Evolutionary conservation across 2,329 filamentous ascomycete genomes (phyloP).

Genomic region (Colletotrichum scovillei): DNA sequence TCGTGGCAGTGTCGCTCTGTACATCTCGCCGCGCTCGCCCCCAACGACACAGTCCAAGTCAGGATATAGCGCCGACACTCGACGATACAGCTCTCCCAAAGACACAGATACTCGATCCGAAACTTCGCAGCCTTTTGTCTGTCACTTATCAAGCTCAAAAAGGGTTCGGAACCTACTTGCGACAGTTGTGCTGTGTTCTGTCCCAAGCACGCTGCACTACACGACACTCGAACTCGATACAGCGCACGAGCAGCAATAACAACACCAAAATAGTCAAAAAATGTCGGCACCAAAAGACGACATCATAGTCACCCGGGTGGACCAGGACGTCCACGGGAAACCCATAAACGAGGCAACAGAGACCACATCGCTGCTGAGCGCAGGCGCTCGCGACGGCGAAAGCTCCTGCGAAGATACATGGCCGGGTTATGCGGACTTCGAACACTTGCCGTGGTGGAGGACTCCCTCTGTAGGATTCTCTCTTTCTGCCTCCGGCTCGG

Average conservation of each 20-base stretch:
- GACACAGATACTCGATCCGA: neutral
- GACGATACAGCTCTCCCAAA: neutral
- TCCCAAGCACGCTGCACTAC: neutral
- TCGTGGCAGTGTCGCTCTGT: constrained; percentile 14
- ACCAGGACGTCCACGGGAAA: constrained; percentile 17
- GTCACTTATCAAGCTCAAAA: neutral
- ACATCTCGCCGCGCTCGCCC: constrained; percentile 6
- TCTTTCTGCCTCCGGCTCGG: neutral
- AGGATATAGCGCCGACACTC: constrained; percentile 12
- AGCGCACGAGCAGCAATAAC: neutral
- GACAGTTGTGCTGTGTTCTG: neutral
- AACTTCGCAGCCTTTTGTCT: neutral
- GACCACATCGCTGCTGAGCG: constrained; percentile 52
- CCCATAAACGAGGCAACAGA: constrained; percentile 43
- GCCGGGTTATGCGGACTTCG: constrained; percentile 68
- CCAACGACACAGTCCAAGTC: neutral
- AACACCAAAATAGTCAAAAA: neutral
- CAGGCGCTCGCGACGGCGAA: constrained; percentile 38
- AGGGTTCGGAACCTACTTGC: neutral
- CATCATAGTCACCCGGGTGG: constrained; percentile 31
- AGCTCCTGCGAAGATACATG: constrained; percentile 49
- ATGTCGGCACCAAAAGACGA: constrained; percentile 32
- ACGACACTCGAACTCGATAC: neutral
- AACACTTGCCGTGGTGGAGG: constrained; percentile 70
- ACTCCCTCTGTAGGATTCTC: constrained; percentile 66